Base-by-base conservation (phyloP, 2,329 filamentous ascomycete genomes). In the Didymella pinodella region DNA sequence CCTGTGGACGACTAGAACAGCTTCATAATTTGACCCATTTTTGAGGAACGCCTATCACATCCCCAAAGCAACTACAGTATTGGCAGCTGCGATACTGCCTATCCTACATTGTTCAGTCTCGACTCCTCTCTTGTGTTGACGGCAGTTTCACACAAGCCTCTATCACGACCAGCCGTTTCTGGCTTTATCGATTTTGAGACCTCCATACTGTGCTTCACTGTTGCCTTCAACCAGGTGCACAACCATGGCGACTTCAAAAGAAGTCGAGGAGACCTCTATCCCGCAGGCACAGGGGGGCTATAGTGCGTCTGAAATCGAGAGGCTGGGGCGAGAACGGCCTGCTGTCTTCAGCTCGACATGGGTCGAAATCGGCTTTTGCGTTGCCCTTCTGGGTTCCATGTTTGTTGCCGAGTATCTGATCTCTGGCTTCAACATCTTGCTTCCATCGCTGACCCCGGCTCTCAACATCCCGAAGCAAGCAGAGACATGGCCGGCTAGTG, bases 341-440 rank as follows among this genome's bases (percentile, higher is more conserved):
- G 77, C 81, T 4, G 77, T 78, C 38, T 88, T 91, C 69, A 71
- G 74, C 10, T 82, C 80, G 2, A 70, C 78, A 47, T 81, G 81
- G 75, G 75, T 83, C n/a, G 89, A 91, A 68, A 61, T 86, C 4
- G 82, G 83, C 22, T 91, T 90, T 68, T 83, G 87, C 69, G 84
- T 86, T 65, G 85, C 85, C 0, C 80, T 90, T 20, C 77, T 88
- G 12, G 83, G 85, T 61, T 88, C 86, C 45, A 88, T 89, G 78
- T 83, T 89, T 61, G 81, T 89, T 67, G 81, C 84, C 44, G 90
- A 93, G 78, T 93, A 89, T 76, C 90, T 89, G 71, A 85, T 94
- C 49, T 90, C 88, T 46, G 92, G 92, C 31, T 95, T 93, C 69
- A 86, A 83, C 57, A 79, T 88, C 59, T 77, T 94, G 26, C 76